Percentiles rank a stretch among this genome's conserved stretches.
phyloP scores from a whole-genome alignment of 176 grass and related monocot species.

The Panicum miliaceum region DNA sequence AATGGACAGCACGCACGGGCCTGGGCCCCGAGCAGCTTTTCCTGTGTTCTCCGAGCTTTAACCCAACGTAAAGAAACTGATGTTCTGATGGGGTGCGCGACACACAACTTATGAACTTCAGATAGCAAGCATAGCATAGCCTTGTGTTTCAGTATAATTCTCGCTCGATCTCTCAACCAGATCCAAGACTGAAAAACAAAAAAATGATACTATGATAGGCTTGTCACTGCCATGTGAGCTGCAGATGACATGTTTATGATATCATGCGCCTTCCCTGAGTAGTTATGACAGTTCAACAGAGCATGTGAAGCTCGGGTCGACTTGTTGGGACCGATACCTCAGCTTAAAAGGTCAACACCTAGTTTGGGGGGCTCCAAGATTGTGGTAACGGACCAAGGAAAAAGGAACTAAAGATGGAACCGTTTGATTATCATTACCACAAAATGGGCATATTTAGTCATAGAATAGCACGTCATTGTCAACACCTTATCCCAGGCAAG shows the following conservation, averaged over 20 bases:
- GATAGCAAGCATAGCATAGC: neutral
- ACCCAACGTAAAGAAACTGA: neutral
- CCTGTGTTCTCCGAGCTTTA: neutral
- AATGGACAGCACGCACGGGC: neutral
- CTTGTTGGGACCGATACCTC: neutral
- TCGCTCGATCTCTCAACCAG: neutral
- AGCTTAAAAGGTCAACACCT: neutral
- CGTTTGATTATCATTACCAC: neutral
- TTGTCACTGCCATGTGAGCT: neutral
- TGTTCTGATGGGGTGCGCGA: neutral
- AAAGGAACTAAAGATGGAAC: neutral
- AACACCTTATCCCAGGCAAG: neutral
- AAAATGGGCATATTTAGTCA: neutral
- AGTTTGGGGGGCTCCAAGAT: neutral
- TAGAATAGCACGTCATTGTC: neutral
- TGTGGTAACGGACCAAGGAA: neutral
- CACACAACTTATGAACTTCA: neutral
- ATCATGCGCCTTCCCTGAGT: neutral
- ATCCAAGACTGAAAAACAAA: neutral
- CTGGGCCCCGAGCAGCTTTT: slow-evolving; percentile 8
- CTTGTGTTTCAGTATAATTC: neutral
- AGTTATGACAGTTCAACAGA: slow-evolving; percentile 14
- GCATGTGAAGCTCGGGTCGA: neutral
- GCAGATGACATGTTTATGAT: neutral
- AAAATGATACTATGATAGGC: neutral